Evolutionary conservation across 345 rosid genomes (phyloP), one percentile per base, ranked within the genome.

Genomic region (Theobroma cacao): DNA sequence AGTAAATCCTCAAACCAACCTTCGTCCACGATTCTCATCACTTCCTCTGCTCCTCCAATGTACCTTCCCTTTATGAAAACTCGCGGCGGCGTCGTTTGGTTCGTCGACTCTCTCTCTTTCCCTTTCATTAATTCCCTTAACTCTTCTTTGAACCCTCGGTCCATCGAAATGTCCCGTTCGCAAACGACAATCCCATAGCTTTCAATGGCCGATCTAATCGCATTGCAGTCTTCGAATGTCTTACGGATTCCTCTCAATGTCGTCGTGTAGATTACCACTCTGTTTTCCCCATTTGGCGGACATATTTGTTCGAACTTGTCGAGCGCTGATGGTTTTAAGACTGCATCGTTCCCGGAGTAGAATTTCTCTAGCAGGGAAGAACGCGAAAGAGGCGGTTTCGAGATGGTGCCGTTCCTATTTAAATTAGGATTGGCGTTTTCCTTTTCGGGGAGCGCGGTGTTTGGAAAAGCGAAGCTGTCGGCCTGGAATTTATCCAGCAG

Each of bases 21-120:
- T 41, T 91, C 98, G 64, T 95, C 97, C 0, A 85, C 89, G 12
- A 92, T 75, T 74, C 78, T 80, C 79, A 88, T 76, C 38, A 91
- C 90, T 85, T 95, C 89, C 80, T 94, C 97, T 0, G 90, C 97
- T 77, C 98, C 98, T 2, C 99, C 99, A n/a, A 95, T 73, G 77
- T 93, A 90, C 76, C 82, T 85, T 61, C 99, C 99, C 69, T 82
- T 89, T 33, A 94, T 88, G 43, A 95, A 95, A 20, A 91, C 90
- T 74, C 86, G 80, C 0, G 99, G 99, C 11, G 93, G 96, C 61
- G 90, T 82, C 64, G 79, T 77, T 18, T 47, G 69, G 15, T 43
- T 61, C 36, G 72, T 70, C 8, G 38, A 82, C 1, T 80, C 87
- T 34, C 34, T 24, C 28, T 50, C 75, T 34, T 84, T 86, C 64